Percentiles rank a stretch among this genome's conserved stretches.
phyloP scores from a whole-genome alignment of 78 protist species.

The Dictyostelium brefeldianum region DNA sequence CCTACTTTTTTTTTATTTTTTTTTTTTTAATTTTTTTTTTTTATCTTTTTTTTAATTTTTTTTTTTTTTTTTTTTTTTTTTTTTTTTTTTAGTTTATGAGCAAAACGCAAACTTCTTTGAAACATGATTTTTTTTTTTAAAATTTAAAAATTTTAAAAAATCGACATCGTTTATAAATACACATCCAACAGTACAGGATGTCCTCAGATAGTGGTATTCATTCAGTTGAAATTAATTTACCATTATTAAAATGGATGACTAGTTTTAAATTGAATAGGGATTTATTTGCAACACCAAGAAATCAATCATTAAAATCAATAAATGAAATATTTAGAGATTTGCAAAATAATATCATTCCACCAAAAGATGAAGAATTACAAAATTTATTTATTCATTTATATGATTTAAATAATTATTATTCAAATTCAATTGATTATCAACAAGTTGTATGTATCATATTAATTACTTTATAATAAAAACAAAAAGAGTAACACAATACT shows the following conservation, averaged over 20 bases:
- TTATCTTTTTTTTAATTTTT: not conserved
- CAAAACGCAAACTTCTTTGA: too few relatives aligned
- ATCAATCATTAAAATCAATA: conserved; percentile 9
- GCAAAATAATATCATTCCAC: conserved; percentile 17
- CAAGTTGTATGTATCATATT: not conserved
- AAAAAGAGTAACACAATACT: not conserved
- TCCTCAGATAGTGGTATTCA: not conserved
- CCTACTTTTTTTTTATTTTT: not conserved
- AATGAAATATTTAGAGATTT: conserved; percentile 21
- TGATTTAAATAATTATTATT: conserved; percentile 29
- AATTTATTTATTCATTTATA: not conserved
- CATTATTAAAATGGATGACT: conserved; percentile 19
- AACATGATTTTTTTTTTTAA: too few relatives aligned
- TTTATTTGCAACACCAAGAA: conserved; percentile 6
- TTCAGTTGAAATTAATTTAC: conserved; percentile 9
- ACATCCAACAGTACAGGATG: not conserved
- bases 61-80: not conserved
- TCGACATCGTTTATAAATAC: too few relatives aligned
- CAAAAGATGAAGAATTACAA: conserved; percentile 28
- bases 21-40: not conserved
- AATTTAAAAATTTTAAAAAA: too few relatives aligned
- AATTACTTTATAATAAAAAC: not conserved
- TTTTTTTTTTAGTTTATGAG: not conserved
- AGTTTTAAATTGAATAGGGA: not conserved
- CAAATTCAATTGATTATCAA: conserved; percentile 7